These are phyloP conservation scores for Lodderomyces jiufengensis DNA, from an alignment of 1,139 yeast species.

Conservation along the genomic window DNA sequence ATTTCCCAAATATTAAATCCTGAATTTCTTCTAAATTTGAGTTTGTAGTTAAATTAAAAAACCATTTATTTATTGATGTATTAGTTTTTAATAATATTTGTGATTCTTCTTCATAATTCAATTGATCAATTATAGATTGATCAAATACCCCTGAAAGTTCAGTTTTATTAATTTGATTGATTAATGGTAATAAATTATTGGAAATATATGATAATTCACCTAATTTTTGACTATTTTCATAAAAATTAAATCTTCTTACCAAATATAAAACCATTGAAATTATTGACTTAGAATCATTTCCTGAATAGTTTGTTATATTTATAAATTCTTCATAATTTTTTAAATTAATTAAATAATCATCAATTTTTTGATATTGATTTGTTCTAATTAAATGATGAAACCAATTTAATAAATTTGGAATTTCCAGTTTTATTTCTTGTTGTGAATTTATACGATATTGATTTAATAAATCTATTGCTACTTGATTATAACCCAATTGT, in stretches of 20 bases:
- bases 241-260: conserved; percentile 21
- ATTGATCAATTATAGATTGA: conserved; percentile 8
- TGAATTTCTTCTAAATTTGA: conserved; percentile 5
- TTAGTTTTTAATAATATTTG: conserved; percentile 18
- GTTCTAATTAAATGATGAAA: conserved; percentile 18
- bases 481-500: conserved; percentile 25
- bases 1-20: conserved; percentile 8
- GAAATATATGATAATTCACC: conserved; percentile 21
- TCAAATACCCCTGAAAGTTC: conserved; percentile 9
- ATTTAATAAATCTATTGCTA: conserved; percentile 12
- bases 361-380: conserved; percentile 23
- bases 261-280: conserved; percentile 23
- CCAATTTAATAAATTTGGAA: conserved; percentile 20
- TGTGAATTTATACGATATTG: conserved; percentile 6
- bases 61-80: conserved; percentile 2
- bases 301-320: conserved; percentile 9
- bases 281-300: conserved; percentile 10
- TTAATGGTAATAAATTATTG: conserved; percentile 27
- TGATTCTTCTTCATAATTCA: conserved; percentile 29
- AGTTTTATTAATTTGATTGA: conserved; percentile 20
- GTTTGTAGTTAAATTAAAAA: conserved; percentile 6
- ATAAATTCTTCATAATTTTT: conserved; percentile 6
- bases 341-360: conserved; percentile 12
- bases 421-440: conserved; percentile 4
- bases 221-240: conserved; percentile 7